Evolutionary conservation across 768 basidiomycete genomes (phyloP).

Genomic region (Tubosaeta sp.): DNA sequence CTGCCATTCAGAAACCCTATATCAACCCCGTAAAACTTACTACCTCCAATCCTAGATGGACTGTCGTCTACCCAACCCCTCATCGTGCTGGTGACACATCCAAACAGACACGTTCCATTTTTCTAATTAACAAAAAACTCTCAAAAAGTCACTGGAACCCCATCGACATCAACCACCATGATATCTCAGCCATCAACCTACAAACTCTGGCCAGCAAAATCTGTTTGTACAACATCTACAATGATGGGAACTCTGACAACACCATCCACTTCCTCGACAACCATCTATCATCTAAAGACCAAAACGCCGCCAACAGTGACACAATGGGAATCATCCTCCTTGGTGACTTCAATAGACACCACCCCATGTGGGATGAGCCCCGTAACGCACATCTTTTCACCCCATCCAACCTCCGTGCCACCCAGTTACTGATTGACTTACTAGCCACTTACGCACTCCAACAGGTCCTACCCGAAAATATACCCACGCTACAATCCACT

Average conservation of each 20-base stretch:
- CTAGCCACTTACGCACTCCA: too few species aligned
- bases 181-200: too few species aligned
- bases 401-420: too few species aligned
- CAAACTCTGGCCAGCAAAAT: too few species aligned
- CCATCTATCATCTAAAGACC: too few species aligned
- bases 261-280: too few species aligned
- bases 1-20: background rate
- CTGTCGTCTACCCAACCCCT: background rate
- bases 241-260: too few species aligned
- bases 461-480: background rate
- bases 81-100: too few species aligned
- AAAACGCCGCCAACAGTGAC: background rate
- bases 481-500: background rate
- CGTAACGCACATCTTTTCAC: background rate
- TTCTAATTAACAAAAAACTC: background rate
- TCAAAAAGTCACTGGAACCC: background rate
- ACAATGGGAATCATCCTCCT: background rate
- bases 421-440: too few species aligned
- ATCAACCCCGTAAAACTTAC: conserved; percentile 1
- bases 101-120: background rate
- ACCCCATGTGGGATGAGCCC: background rate
- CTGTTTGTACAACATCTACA: too few species aligned
- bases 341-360: background rate
- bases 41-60: background rate
- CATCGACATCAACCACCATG: too few species aligned